phyloP scores from a whole-genome alignment of 1,284 basidiomycete genomes.

The Puccinia horiana region DNA sequence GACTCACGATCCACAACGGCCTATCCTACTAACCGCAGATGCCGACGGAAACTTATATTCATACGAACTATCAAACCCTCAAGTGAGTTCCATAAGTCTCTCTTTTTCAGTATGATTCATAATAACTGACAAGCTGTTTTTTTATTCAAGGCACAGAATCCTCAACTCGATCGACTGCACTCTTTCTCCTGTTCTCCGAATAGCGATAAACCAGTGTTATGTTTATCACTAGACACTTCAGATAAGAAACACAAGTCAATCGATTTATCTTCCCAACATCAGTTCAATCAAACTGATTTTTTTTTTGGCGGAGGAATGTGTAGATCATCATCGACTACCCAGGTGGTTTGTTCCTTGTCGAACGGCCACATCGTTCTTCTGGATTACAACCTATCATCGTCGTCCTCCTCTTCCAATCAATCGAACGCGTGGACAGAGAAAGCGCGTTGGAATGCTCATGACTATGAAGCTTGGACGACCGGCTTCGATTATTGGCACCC shows the following conservation, averaged over 20 bases:
- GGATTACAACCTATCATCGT: neutral
- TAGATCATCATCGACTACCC: neutral
- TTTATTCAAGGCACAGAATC: neutral
- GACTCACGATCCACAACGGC: conserved; percentile 3
- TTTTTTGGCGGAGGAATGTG: neutral
- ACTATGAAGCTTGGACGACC: conserved; percentile 90
- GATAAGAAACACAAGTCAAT: neutral
- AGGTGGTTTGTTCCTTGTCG: conserved; percentile 29
- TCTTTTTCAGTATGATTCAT: no score
- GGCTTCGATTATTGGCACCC: conserved; percentile 83
- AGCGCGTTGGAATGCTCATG: conserved; percentile 77
- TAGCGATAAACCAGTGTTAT: neutral
- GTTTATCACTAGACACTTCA: conserved; percentile 10
- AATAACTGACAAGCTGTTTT: no score
- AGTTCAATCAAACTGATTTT: neutral
- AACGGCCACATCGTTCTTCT: conserved; percentile 36
- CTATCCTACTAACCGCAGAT: conserved; percentile 28
- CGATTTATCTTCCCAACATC: neutral
- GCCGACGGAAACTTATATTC: conserved; percentile 20
- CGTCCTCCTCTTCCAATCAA: neutral
- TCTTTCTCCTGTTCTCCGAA: neutral
- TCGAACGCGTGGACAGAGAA: neutral
- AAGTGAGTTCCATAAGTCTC: neutral
- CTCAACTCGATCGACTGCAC: neutral
- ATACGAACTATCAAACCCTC: neutral